These are phyloP conservation scores for Phytophthora hibernalis DNA, from an alignment of 352 stramenopile genomes.

Conservation along the genomic window DNA sequence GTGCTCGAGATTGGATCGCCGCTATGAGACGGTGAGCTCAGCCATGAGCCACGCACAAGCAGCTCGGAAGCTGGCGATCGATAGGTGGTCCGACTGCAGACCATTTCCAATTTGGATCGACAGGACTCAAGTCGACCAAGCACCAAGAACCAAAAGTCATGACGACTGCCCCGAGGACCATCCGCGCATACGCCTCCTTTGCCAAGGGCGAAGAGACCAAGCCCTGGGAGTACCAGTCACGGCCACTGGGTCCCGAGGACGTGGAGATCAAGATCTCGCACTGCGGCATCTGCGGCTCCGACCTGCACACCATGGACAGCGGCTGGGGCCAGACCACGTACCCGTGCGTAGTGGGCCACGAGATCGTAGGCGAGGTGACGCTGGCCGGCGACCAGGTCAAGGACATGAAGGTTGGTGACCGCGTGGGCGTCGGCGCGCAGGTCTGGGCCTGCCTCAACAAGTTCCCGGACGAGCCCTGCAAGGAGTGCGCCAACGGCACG, in stretches of 20 bases:
- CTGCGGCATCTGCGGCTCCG: conserved; percentile 65
- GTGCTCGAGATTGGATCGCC: conserved; percentile 2
- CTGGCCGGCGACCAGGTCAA: conserved; percentile 50
- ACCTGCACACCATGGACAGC: conserved; percentile 61
- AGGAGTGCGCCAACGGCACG: conserved; percentile 57
- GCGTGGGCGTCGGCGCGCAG: conserved; percentile 82
- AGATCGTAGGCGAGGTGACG: conserved; percentile 63
- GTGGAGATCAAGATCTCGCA: conserved; percentile 70
- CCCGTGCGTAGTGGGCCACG: conserved; percentile 58
- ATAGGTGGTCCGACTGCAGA: not conserved
- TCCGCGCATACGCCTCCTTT: conserved; percentile 57
- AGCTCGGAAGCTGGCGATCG: not conserved
- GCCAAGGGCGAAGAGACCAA: conserved; percentile 38
- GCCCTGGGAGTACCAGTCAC: conserved; percentile 53
- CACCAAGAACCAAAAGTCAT: conserved; percentile 14
- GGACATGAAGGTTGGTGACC: conserved; percentile 75
- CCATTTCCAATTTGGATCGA: conserved; percentile 31
- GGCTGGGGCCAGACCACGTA: conserved; percentile 54
- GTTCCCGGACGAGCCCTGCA: conserved; percentile 57
- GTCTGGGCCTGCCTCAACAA: conserved; percentile 73
- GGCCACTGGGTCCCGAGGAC: conserved; percentile 49
- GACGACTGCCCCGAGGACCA: conserved; percentile 38
- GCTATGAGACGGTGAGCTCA: conserved; percentile 33
- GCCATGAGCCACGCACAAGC: not conserved
- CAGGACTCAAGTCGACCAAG: conserved; percentile 22